phyloP scores from a whole-genome alignment of 2,329 filamentous ascomycete species.

The Pseudophaeomoniella oleicola region DNA sequence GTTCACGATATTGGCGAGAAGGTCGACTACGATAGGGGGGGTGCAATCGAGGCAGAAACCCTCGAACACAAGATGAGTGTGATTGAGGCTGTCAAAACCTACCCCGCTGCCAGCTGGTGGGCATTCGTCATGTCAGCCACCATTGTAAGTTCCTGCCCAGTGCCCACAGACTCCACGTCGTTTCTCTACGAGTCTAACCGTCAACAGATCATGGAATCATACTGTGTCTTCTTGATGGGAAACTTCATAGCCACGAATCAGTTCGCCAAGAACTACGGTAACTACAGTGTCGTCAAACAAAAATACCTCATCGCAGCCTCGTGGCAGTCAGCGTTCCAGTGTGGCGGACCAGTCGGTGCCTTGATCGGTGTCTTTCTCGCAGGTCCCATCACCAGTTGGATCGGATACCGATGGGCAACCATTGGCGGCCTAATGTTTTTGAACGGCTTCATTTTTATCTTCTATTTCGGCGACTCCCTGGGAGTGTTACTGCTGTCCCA shows the following conservation, averaged over 20 bases:
- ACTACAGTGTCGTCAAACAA: constrained; percentile 14
- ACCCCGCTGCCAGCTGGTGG: constrained; percentile 40
- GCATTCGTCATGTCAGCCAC: constrained; percentile 41
- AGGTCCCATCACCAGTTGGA: constrained; percentile 44
- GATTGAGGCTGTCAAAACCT: constrained; percentile 32
- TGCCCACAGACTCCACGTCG: constrained; percentile 11
- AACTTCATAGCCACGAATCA: constrained; percentile 39
- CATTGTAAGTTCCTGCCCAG: constrained; percentile 29
- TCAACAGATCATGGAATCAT: constrained; percentile 50
- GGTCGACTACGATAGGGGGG: constrained; percentile 31
- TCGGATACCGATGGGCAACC: constrained; percentile 48
- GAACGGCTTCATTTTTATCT: constrained; percentile 46
- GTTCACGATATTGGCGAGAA: constrained; percentile 23
- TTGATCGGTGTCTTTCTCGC: constrained; percentile 45
- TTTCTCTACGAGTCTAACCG: constrained; percentile 9
- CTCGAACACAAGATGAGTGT: constrained; percentile 36
- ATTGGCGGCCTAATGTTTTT: constrained; percentile 39
- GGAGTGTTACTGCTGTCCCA: constrained; percentile 37
- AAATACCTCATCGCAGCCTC: constrained; percentile 30
- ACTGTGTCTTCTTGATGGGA: constrained; percentile 46
- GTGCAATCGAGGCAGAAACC: constrained; percentile 44
- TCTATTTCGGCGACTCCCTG: constrained; percentile 31
- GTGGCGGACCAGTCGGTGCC: constrained; percentile 41
- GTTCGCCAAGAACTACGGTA: constrained; percentile 35
- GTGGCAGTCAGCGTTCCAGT: constrained; percentile 46